A percentile compares a stretch with the other conserved stretches of the same genome.
Conservation (phyloP, 2,329 filamentous ascomycete genomes). For the Colletotrichum higginsianum region DNA sequence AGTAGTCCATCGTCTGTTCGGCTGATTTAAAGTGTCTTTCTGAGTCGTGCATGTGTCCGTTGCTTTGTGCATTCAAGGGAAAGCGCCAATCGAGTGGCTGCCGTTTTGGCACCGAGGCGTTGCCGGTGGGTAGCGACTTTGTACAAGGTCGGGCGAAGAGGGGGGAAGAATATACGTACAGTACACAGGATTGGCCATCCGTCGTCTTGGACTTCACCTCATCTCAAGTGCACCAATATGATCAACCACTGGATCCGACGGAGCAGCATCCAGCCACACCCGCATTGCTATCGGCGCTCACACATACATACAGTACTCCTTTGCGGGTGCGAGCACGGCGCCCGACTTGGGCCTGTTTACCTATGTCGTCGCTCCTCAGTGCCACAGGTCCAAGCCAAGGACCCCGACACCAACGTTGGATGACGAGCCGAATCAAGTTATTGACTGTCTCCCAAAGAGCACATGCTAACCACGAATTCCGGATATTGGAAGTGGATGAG, state of each 20-base stretch:
- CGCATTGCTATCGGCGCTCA: neutral
- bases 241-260: neutral
- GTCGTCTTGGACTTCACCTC: neutral
- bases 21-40: constrained; percentile 1
- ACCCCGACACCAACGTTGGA: constrained; percentile 22
- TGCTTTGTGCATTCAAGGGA: neutral
- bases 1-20: constrained; percentile 16
- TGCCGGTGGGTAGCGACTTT: neutral
- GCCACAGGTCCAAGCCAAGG: constrained; percentile 8
- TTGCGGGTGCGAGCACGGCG: constrained; percentile 4
- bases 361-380: neutral
- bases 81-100: constrained; percentile 2
- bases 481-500: constrained; percentile 38
- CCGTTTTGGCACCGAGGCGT: constrained; percentile 4
- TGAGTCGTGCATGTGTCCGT: constrained; percentile 7
- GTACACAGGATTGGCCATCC: neutral
- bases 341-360: neutral
- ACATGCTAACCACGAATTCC: constrained; percentile 26
- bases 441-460: constrained; percentile 22
- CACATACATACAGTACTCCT: neutral
- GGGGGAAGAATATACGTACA: too few relatives aligned
- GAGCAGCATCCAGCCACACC: constrained; percentile 2
- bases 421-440: constrained; percentile 16
- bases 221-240: neutral
- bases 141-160: neutral